Evolutionary conservation across 805 yeast genomes (phyloP), one percentile per base, ranked within the genome.

Genomic region (Metschnikowia rubicola): DNA sequence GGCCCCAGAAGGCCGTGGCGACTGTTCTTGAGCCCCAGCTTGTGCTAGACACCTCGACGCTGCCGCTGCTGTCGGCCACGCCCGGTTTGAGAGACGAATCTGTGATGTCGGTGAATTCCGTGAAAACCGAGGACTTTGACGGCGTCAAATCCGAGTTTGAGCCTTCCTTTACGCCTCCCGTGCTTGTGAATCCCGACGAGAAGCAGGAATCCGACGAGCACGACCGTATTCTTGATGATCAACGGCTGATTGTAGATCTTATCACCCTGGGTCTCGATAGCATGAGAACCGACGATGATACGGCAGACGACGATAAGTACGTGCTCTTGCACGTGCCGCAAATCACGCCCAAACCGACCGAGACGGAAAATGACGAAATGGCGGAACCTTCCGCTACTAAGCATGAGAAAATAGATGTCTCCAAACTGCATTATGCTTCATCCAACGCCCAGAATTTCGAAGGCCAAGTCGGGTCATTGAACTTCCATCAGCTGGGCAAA

Each of bases 401-500:
- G 33, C 6, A 10, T 5, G n/a, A 10, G 7, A 30, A 30, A 30
- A 30, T 10, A 19, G 35, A 13, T 10, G 29, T 10, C n/a, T 52
- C 43, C n/a, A 39, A 38, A 15, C 37, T 43, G 47, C 17, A 37
- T 49, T 30, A 49, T 19, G 58, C 58, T 3, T 35, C 51, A 10
- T 34, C 42, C 0, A 33, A 36, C 9, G 48, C 44, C 9, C 54
- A 51, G 11, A 43, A 44, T 5, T 45, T 57, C 39, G 54, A 53
- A 9, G 97, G 97, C 1, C 73, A 73, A 45, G 74, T 89, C 34
- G 97, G 97, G 6, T 73, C 78, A 9, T 60, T 92, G 31, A 79
- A 92, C 46, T 73, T 84, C 39, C 97, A 91, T 63, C 79, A 83
- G 58, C 88, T 96, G 1, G 98, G 98, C 3, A 87, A 79, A 61